Conservation (phyloP, 371 early-diverging fungal genomes). For the Catenaria anguillulae region DNA sequence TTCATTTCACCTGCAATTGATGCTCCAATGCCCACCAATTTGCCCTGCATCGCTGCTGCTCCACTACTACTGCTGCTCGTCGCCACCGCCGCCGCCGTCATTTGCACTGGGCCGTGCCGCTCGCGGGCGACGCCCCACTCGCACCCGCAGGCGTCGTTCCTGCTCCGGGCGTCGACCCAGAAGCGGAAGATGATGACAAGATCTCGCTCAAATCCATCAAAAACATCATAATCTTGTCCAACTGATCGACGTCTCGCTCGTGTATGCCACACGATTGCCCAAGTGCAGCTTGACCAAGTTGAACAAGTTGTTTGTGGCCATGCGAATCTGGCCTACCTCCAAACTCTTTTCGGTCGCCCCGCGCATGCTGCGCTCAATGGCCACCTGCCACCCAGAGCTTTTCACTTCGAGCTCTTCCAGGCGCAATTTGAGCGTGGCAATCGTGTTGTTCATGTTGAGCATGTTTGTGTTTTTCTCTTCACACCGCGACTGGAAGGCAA, state of each 20-base stretch:
- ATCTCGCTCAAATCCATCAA: conserved; percentile 18
- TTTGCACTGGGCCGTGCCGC: too few species aligned
- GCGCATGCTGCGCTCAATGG: conserved; percentile 26
- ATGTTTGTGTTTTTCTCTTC: conserved; percentile 34
- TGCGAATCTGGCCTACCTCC: conserved; percentile 36
- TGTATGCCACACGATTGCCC: conserved; percentile 24
- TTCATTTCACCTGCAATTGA: too few species aligned
- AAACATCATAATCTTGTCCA: conserved; percentile 39
- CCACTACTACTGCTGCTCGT: too few species aligned
- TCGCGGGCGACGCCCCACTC: too few species aligned
- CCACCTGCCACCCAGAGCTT: conserved; percentile 26
- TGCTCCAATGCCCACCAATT: too few species aligned
- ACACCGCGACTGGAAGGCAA: conserved; percentile 12
- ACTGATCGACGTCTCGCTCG: conserved; percentile 26
- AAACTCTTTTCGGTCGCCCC: conserved; percentile 29
- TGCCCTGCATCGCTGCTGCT: too few species aligned
- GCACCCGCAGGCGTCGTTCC: too few species aligned
- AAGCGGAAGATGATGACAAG: too few species aligned
- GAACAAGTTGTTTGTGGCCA: conserved; percentile 33
- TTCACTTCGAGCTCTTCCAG: conserved; percentile 28
- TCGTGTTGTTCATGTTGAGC: conserved; percentile 35
- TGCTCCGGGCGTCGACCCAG: too few species aligned
- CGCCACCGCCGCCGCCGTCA: too few species aligned
- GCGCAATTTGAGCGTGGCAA: conserved; percentile 31
- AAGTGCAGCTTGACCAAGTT: conserved; percentile 30